Percentiles rank a stretch among this genome's conserved stretches.
phyloP scores from a whole-genome alignment of 2,329 filamentous ascomycete genomes.

The Penicillium sp. region DNA sequence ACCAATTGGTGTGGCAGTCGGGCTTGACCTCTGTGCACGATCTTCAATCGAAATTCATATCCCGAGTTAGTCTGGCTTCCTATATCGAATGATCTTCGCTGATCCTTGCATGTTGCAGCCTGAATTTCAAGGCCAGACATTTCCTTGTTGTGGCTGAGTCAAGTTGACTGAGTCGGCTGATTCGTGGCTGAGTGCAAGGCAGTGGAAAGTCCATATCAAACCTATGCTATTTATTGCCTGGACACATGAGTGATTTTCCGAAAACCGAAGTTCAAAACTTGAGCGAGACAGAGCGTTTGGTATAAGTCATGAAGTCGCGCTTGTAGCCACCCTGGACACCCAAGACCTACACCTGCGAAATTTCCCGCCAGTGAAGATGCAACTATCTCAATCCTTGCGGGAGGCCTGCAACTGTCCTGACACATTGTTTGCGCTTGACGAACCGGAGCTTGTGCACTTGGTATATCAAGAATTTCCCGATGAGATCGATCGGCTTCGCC shows the following conservation, averaged over 20 bases:
- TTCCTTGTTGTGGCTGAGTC: neutral
- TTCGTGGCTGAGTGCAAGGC: neutral
- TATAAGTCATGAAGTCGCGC: neutral
- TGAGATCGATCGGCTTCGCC: conserved; percentile 19
- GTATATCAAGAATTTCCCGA: conserved; percentile 14
- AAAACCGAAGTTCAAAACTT: neutral
- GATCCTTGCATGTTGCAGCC: neutral
- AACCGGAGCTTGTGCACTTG: conserved; percentile 8
- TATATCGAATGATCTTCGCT: no score
- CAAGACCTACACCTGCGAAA: neutral
- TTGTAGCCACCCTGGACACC: neutral
- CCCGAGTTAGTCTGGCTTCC: no score
- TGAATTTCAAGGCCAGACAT: neutral
- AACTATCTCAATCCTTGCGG: conserved; percentile 2
- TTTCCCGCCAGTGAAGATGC: conserved; percentile 3
- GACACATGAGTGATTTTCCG: neutral
- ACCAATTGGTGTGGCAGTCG: no score
- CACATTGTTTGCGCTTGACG: conserved; percentile 8
- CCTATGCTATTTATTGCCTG: neutral
- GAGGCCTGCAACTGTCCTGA: conserved; percentile 12
- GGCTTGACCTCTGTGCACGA: no score
- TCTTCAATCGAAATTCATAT: no score
- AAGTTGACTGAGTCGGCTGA: neutral
- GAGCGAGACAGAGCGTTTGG: neutral
- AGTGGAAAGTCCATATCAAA: no score